Base-by-base conservation (phyloP, 2,329 filamentous ascomycete genomes). In the Colletotrichum chlorophyti region DNA sequence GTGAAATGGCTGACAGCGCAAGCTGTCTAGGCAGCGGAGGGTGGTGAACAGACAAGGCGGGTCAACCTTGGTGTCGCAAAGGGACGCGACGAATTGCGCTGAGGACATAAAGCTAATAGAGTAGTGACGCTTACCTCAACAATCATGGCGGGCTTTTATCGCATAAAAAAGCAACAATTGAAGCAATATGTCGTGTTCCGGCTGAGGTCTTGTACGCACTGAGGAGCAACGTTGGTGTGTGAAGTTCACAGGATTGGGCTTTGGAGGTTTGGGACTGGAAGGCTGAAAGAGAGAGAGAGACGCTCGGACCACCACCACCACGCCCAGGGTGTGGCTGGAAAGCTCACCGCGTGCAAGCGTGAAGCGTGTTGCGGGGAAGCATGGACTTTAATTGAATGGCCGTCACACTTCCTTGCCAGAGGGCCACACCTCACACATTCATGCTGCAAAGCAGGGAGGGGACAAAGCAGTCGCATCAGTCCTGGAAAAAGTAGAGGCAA, bases 91-190 rank as follows among this genome's bases (percentile, higher is more conserved):
- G 24, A 8, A 34, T 41, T 35, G 46, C 38, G 42, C 53, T 27
- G 17, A 23, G 5, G 19, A 17, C 12, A 42, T 19, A 11, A 29
- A 15, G 17, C 31, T 31, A 19, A 8, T n/a, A 21, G 12, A 21
- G 35, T n/a, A n/a, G 17, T 14, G 11, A 3, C 12, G 24, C 68
- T 69, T 64, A 69, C 69, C 64, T 68, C 63, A 11, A 74, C 68
- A 43, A 70, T 68, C 71, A 75, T 73, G 31, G 53, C 66, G 62
- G 53, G 15, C 32, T 17, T 23, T 31, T 35, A 27, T 24, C 11
- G 23, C 26, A 46, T 17, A 15, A 14, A 15, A 37, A 34, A 11
- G 23, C 11, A 6, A 21, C 32, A 43, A 26, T 48, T 19, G 26
- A 47, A 47, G 41, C 42, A 61, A 38, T 49, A 31, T 17, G 38